Evolutionary conservation across 176 grass and related monocot species (phyloP).

Genomic region (Rhynchospora tenuis): DNA sequence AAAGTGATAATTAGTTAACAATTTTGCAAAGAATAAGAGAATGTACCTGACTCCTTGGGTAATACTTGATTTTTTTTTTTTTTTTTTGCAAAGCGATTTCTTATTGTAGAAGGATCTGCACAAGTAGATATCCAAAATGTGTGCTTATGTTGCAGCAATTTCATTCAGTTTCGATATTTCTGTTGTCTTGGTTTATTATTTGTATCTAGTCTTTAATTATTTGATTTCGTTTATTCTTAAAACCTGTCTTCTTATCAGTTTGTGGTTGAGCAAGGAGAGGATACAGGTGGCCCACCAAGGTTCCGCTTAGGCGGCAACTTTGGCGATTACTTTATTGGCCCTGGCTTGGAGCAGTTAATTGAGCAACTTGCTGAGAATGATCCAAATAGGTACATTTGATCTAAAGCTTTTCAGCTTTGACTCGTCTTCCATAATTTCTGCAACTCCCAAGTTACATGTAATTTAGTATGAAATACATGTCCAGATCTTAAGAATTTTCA

Average conservation of each 20-base stretch:
- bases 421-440: not conserved
- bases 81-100: not conserved
- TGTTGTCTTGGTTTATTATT: not conserved
- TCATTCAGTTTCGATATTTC: not conserved
- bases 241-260: not conserved
- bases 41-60: not conserved
- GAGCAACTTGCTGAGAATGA: constrained; percentile 96
- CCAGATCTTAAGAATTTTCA: not conserved
- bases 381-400: constrained; percentile 50
- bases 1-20: not conserved
- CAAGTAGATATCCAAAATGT: not conserved
- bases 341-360: constrained; percentile 84
- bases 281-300: constrained; percentile 21
- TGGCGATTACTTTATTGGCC: constrained; percentile 87
- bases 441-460: not conserved
- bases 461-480: not conserved
- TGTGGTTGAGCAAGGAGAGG: constrained; percentile 55
- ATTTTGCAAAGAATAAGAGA: not conserved
- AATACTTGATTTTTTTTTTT: not conserved
- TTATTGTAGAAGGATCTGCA: not conserved
- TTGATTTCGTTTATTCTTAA: not conserved
- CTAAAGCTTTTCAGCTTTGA: not conserved
- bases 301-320: constrained; percentile 52
- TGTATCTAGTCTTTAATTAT: not conserved
- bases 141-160: not conserved